A percentile compares a stretch with the other conserved stretches of the same genome.
These are phyloP conservation scores for Apiotrichum brassicae DNA, from an alignment of 1,284 basidiomycete species.

Conservation along the genomic window DNA sequence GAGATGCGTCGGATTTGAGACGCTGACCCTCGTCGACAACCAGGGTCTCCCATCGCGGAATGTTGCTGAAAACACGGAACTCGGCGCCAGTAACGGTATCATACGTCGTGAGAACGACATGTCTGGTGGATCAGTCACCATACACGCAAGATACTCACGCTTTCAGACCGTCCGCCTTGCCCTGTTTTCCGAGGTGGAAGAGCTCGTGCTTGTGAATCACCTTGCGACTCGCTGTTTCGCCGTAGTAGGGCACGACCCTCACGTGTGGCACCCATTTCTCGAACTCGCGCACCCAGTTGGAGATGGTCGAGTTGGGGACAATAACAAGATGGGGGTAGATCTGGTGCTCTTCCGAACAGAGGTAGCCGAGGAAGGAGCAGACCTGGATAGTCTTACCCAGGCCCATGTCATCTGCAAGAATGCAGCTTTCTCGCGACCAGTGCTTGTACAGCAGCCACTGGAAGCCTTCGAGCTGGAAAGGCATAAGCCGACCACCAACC, in stretches of 20 bases:
- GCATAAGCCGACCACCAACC: slow-evolving; percentile 58
- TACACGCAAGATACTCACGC: slow-evolving; percentile 27
- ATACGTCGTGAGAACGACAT: slow-evolving; percentile 85
- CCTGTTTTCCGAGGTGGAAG: slow-evolving; percentile 52
- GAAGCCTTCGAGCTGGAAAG: slow-evolving; percentile 82
- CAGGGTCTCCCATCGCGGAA: slow-evolving; percentile 84
- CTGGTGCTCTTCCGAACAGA: slow-evolving; percentile 54
- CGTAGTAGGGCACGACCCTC: slow-evolving; percentile 41
- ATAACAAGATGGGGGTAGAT: slow-evolving; percentile 76
- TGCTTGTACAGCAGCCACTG: slow-evolving; percentile 89
- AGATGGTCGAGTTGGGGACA: slow-evolving; percentile 70
- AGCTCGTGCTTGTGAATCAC: slow-evolving; percentile 78
- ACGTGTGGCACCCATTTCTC: slow-evolving; percentile 76
- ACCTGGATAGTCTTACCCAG: slow-evolving; percentile 71
- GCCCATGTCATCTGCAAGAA: slow-evolving; percentile 98
- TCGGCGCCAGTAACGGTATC: slow-evolving; percentile 68
- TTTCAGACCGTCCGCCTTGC: slow-evolving; percentile 41
- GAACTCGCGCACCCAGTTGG: slow-evolving; percentile 63
- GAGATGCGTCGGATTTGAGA: slow-evolving; percentile 61
- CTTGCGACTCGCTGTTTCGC: slow-evolving; percentile 61
- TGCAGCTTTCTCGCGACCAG: slow-evolving; percentile 79
- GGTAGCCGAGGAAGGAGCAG: slow-evolving; percentile 72
- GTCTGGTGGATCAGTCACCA: slow-evolving; percentile 37
- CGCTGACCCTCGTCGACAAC: slow-evolving; percentile 91
- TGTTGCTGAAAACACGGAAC: slow-evolving; percentile 68